These are phyloP conservation scores for Onygenales sp. DNA, from an alignment of 2,329 filamentous ascomycete species.

Conservation along the genomic window DNA sequence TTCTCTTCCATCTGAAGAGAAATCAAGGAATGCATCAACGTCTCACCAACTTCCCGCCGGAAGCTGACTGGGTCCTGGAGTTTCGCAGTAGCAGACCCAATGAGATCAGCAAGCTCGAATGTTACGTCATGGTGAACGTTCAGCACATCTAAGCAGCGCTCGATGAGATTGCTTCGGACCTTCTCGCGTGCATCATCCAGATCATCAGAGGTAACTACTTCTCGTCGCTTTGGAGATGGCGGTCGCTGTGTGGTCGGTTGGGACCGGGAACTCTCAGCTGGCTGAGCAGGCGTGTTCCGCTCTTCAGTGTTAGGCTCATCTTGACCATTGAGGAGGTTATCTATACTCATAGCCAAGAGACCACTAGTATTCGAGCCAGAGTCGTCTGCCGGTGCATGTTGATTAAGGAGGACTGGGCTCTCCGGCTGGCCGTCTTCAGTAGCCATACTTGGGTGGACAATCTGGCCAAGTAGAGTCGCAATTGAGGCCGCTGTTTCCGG, in stretches of 20 bases:
- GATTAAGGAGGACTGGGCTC: background rate
- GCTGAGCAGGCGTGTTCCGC: conserved; percentile 14
- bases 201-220: conserved; percentile 57
- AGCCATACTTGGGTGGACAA: conserved; percentile 7
- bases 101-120: conserved; percentile 82
- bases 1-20: conserved; percentile 52
- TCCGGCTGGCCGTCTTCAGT: background rate
- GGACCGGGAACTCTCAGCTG: conserved; percentile 10
- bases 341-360: conserved; percentile 33
- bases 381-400: conserved; percentile 18
- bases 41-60: conserved; percentile 68
- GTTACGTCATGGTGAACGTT: conserved; percentile 80
- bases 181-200: conserved; percentile 64
- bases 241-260: conserved; percentile 16
- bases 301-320: conserved; percentile 17
- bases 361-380: conserved; percentile 25
- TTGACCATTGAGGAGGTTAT: conserved; percentile 29
- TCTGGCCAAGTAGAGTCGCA: conserved; percentile 10
- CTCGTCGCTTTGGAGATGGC: conserved; percentile 19
- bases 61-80: conserved; percentile 48
- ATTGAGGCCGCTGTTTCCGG: background rate
- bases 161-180: conserved; percentile 71
- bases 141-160: conserved; percentile 82
- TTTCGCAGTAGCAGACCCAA: conserved; percentile 59
- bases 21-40: conserved; percentile 73